Percentiles rank a stretch among this genome's conserved stretches.
Evolutionary conservation across 768 basidiomycete genomes (phyloP).

Genomic region (Lentinula boryana): DNA sequence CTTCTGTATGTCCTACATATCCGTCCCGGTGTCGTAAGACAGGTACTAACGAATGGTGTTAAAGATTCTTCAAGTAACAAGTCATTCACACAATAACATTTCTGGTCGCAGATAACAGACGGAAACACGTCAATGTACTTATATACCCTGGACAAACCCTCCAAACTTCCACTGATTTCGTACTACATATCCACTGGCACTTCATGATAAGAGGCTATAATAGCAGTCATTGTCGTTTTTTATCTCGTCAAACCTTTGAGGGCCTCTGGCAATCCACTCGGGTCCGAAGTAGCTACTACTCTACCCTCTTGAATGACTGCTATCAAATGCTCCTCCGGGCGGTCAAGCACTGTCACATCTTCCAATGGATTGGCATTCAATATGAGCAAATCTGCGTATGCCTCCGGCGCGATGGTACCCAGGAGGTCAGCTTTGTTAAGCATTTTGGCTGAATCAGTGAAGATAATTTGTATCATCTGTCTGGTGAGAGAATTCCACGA

Average conservation of each 20-base stretch:
- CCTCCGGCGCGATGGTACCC: constrained; percentile 27
- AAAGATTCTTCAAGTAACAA: not conserved
- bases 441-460: constrained; percentile 20
- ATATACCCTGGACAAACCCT: not conserved
- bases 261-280: not conserved
- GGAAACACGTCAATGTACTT: not conserved
- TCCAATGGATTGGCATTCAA: constrained; percentile 34
- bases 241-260: not conserved
- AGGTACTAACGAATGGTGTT: not conserved
- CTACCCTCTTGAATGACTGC: constrained; percentile 32
- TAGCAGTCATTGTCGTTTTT: not conserved
- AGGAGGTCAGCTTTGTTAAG: constrained; percentile 26
- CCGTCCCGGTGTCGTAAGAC: not conserved
- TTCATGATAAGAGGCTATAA: not conserved
- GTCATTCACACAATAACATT: not conserved
- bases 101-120: not conserved
- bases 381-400: constrained; percentile 34
- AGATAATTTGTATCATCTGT: no score
- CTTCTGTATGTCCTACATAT: constrained; percentile 25
- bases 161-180: not conserved
- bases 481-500: not conserved
- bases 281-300: constrained; percentile 12
- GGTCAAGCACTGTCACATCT: constrained; percentile 34
- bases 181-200: not conserved
- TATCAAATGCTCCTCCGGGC: constrained; percentile 30